Conservation (phyloP, 208 protist genomes). For the Crithidia fasciculata region DNA sequence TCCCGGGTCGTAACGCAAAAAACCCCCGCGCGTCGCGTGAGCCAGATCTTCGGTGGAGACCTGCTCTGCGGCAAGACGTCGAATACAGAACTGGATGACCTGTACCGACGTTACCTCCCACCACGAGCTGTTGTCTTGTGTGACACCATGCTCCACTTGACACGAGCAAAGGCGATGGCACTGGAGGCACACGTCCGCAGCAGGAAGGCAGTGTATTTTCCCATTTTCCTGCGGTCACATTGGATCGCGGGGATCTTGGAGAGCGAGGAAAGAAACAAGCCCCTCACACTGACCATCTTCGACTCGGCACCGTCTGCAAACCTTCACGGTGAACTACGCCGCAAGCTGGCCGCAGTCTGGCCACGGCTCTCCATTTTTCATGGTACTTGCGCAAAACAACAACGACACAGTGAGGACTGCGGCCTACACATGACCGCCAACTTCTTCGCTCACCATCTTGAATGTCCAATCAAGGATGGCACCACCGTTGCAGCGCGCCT, state of each 20-base stretch:
- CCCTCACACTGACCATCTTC: background rate
- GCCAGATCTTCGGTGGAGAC: constrained; percentile 15
- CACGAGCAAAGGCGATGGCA: background rate
- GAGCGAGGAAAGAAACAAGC: background rate
- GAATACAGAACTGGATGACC: constrained; percentile 20
- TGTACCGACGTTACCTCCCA: constrained; percentile 9
- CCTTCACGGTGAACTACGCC: constrained; percentile 4
- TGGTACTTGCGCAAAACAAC: background rate
- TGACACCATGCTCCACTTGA: constrained; percentile 15
- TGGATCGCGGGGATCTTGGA: constrained; percentile 17
- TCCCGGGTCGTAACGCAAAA: background rate
- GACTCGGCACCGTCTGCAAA: constrained; percentile 11
- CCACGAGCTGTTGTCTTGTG: background rate
- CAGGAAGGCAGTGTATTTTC: constrained; percentile 17
- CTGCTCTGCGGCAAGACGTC: constrained; percentile 24
- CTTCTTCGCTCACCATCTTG: constrained; percentile 12
- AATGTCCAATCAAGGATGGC: too few relatives aligned
- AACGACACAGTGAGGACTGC: constrained; percentile 17
- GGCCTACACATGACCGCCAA: constrained; percentile 19
- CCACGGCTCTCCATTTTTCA: background rate
- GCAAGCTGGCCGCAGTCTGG: too few relatives aligned
- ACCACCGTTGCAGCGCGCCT: too few relatives aligned
- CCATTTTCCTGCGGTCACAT: constrained; percentile 14
- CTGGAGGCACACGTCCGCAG: constrained; percentile 1
- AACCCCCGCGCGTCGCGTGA: background rate